phyloP scores from a whole-genome alignment of 202 grass and related monocot genomes.

The Digitaria exilis region DNA sequence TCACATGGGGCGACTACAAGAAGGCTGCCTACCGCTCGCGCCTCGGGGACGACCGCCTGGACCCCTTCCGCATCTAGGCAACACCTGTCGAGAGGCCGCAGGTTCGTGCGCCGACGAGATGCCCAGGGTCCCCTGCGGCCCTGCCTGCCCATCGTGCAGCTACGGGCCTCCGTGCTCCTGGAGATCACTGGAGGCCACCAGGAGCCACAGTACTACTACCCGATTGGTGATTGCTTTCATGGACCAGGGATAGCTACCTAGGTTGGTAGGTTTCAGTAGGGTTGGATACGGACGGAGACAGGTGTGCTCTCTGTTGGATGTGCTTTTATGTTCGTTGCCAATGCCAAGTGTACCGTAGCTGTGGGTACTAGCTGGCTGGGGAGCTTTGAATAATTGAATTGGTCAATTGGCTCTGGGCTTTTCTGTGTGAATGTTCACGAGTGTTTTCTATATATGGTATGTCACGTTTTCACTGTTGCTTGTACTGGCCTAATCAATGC shows the following conservation, averaged over 20 bases:
- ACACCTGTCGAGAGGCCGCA: background rate
- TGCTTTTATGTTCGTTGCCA: background rate
- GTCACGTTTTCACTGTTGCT: background rate
- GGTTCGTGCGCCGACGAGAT: background rate
- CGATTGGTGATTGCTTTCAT: slow-evolving; percentile 4
- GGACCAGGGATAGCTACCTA: background rate
- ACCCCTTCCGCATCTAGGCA: slow-evolving; percentile 46
- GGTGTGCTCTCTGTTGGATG: background rate
- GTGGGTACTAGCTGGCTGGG: background rate
- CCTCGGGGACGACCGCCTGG: slow-evolving; percentile 80
- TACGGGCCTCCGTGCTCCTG: background rate
- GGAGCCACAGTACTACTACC: background rate
- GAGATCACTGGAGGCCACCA: background rate
- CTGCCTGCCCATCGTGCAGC: too few species aligned
- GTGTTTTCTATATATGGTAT: slow-evolving; percentile 10
- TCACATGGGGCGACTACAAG: slow-evolving; percentile 97
- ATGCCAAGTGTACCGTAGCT: slow-evolving; percentile 23
- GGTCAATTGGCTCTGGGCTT: background rate
- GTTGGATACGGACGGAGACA: background rate
- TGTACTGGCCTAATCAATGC: background rate
- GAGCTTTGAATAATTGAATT: too few species aligned
- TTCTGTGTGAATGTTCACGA: background rate
- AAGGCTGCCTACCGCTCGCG: slow-evolving; percentile 76
- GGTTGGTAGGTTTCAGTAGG: background rate
- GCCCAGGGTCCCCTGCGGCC: too few species aligned